Percentiles rank a stretch among this genome's conserved stretches.
phyloP scores from a whole-genome alignment of 2,329 filamentous ascomycete genomes.

The Stachybotrys chlorohalonatus region DNA sequence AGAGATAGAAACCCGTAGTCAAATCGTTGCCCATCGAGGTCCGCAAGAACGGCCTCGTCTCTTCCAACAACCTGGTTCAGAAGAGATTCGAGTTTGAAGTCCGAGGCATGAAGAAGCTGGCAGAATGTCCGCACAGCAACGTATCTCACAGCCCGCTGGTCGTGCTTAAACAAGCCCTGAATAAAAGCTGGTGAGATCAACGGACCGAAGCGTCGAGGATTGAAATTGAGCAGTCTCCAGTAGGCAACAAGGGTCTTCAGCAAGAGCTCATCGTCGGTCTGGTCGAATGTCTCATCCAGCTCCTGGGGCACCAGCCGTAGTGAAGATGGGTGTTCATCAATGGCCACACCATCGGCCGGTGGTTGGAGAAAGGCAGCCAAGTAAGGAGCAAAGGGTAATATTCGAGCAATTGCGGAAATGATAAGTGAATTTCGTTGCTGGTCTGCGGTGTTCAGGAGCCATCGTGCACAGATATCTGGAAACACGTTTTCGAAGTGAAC shows the following conservation, averaged over 20 bases:
- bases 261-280: conserved; percentile 12
- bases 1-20: conserved; percentile 69
- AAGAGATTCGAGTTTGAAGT: conserved; percentile 67
- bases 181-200: conserved; percentile 59
- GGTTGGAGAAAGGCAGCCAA: conserved; percentile 62
- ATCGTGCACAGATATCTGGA: conserved; percentile 74
- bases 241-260: conserved; percentile 34
- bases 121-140: conserved; percentile 76
- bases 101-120: conserved; percentile 69
- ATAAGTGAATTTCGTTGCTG: conserved; percentile 31
- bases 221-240: conserved; percentile 73
- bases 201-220: conserved; percentile 57
- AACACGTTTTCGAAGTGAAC: conserved; percentile 66
- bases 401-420: conserved; percentile 66
- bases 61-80: conserved; percentile 55
- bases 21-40: conserved; percentile 66
- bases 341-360: conserved; percentile 6
- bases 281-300: conserved; percentile 17
- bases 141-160: conserved; percentile 58
- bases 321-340: conserved; percentile 8
- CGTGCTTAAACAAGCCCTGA: conserved; percentile 57
- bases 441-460: conserved; percentile 46
- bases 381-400: conserved; percentile 75
- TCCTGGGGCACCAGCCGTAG: conserved; percentile 19
- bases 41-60: conserved; percentile 52